Base-by-base conservation (phyloP, 306 rosid genomes). In the Notholithocarpus densiflorus region DNA sequence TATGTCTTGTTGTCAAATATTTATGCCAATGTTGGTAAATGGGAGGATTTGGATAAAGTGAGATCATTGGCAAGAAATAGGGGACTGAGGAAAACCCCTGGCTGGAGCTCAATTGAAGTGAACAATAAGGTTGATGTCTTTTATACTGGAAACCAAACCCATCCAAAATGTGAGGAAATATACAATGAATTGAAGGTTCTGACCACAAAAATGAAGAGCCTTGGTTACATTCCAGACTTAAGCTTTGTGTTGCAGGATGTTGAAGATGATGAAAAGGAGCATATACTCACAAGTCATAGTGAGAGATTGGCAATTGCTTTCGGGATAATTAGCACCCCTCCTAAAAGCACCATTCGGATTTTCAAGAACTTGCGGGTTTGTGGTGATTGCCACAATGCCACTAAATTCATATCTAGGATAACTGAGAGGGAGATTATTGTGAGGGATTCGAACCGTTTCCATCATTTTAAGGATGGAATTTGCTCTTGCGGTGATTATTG, bases 351-450 rank as follows among this genome's bases (percentile, higher is more conserved):
- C 34, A 79, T 87, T 51, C 82, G 75, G 57, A 87, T 87, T 57
- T 87, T 87, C 78, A 87, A 87, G 59, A 87, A 87, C 87, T 62
- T 87, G 83, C 74, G 90, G n/a, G 88, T 84, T 23, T 87, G 90
- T 61, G 86, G 86, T 32, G 88, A 87, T 61, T 84, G 86, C 80
- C 89, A 85, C 57, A 80, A 34, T 13, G 87, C 77, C 29, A 88
- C 84, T 0, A 85, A 88, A 55, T 81, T 74, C 77, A 68, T 88
- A 54, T 80, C 91, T 17, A 84, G 78, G 68, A 79, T 83, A 13
- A 65, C 83, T 0, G 84, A 81, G 76, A 76, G 89, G 79, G 86
- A 88, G 81, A 88, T 85, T 45, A 79, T 88, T 13, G 89, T 85
- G 29, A 83, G 89, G 80, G 91, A 88, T 76, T 81, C 89, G 0